Conservation (phyloP, 306 rosid genomes). For the Quercus ilex region DNA sequence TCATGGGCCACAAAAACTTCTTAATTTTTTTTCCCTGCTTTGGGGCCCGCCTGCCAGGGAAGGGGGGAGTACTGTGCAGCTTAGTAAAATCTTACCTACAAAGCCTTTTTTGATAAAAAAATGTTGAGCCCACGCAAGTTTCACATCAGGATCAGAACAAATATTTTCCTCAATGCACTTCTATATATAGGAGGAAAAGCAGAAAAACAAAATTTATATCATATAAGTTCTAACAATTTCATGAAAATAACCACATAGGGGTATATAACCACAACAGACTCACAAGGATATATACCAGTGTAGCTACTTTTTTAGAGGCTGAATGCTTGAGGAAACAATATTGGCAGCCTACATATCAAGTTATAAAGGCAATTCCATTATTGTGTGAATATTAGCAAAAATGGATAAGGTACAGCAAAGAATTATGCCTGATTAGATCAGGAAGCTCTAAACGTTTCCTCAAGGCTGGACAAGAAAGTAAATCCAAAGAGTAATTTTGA, state of each 20-base stretch:
- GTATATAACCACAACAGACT: neutral
- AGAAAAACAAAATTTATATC: neutral
- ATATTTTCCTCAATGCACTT: slow-evolving; percentile 59
- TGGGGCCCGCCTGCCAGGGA: no score
- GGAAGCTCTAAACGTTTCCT: neutral
- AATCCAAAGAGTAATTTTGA: neutral
- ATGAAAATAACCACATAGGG: neutral
- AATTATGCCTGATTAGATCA: neutral
- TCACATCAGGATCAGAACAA: slow-evolving; percentile 38
- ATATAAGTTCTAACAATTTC: slow-evolving; percentile 7
- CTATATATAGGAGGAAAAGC: slow-evolving; percentile 41
- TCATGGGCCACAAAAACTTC: no score
- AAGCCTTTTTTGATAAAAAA: slow-evolving; percentile 59
- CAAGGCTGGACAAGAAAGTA: neutral
- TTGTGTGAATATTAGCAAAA: neutral
- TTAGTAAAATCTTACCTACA: slow-evolving; percentile 44
- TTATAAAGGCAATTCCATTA: slow-evolving; percentile 7
- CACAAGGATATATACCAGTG: slow-evolving; percentile 40
- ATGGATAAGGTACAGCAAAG: neutral
- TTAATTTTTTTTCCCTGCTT: neutral
- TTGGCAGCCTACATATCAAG: slow-evolving; percentile 44
- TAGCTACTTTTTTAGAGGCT: slow-evolving; percentile 59
- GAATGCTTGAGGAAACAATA: slow-evolving; percentile 69
- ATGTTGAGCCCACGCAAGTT: slow-evolving; percentile 47
- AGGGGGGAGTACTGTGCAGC: neutral